Evolutionary conservation across 2,329 filamentous ascomycete genomes (phyloP), one percentile per base, ranked within the genome.

Genomic region (Fusarium nanum): DNA sequence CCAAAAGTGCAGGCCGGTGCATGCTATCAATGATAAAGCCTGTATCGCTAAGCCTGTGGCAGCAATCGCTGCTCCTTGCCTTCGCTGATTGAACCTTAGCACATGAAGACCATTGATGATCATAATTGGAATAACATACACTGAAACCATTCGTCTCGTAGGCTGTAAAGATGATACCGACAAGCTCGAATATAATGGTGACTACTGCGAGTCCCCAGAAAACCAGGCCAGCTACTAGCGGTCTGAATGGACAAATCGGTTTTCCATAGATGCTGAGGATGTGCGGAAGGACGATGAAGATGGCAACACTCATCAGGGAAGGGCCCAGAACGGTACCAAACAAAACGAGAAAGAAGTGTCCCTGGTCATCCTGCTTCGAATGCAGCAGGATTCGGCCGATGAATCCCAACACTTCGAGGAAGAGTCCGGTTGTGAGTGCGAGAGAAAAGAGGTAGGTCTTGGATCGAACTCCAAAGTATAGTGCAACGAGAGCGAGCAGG

Each of bases 271-370:
- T 71, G 10, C 78, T 76, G 37, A 87, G 76, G 23, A 86, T 75
- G 46, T 83, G 83, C 4, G 85, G 84, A 20, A 86, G 73, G 10
- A 83, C 71, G 23, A 81, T 74, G 56, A 83, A 85, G 28, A 85
- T 75, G 27, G 84, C 81, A 13, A 79, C 77, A 13, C 80, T 80
- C 65, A 86, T 80, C 41, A 85, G 76, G 4, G 81, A 82, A 18
- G 85, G 83, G 2, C 84, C 85, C 37, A 85, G 73, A 22, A 83
- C 76, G 3, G 83, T 85, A 20, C 85, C 85, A 14, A 85, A 67
- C 32, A 86, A 73, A 59, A 79, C 85, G 7, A 87, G 67, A 13
- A 80, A 75, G 65, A 86, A 85, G 60, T 76, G 80, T 5, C 75
- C 73, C 49, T 77, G 76, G 61, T 75, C 80, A 41, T 76, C 75